These are phyloP conservation scores for Chamaenerion angustifolium DNA, from an alignment of 345 rosid genomes.

Conservation along the genomic window DNA sequence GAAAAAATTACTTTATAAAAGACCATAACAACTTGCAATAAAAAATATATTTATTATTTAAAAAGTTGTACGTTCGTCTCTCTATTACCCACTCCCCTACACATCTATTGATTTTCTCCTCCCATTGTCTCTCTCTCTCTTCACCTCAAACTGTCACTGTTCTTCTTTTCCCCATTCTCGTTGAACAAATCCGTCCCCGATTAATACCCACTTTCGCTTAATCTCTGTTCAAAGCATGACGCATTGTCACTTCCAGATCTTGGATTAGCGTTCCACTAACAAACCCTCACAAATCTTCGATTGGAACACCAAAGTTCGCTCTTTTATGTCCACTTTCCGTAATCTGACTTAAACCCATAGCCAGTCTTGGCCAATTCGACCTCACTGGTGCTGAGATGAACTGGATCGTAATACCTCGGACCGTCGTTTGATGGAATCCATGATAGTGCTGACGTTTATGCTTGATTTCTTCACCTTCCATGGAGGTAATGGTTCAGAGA, in stretches of 20 bases:
- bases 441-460: conserved; percentile 28
- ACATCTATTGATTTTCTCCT: conserved; percentile 6
- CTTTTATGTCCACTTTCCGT: no score
- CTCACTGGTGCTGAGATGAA: not conserved
- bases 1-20: no score
- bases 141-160: conserved; percentile 11
- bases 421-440: conserved; percentile 44
- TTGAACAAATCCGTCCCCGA: conserved; percentile 5
- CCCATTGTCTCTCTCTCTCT: not conserved
- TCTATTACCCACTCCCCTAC: conserved; percentile 9
- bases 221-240: not conserved
- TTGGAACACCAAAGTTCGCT: not conserved
- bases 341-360: no score
- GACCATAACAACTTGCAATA: no score
- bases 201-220: not conserved
- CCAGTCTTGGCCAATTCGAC: no score
- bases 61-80: not conserved
- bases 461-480: conserved; percentile 27
- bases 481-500: conserved; percentile 44
- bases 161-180: conserved; percentile 8
- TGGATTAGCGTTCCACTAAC: not conserved
- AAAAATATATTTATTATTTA: no score
- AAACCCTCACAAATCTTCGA: not conserved
- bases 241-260: conserved; percentile 2
- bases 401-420: conserved; percentile 20